A percentile compares a stretch with the other conserved stretches of the same genome.
Evolutionary conservation across 441 rosid genomes (phyloP).

Genomic region (Cnidoscolus chayamansa): DNA sequence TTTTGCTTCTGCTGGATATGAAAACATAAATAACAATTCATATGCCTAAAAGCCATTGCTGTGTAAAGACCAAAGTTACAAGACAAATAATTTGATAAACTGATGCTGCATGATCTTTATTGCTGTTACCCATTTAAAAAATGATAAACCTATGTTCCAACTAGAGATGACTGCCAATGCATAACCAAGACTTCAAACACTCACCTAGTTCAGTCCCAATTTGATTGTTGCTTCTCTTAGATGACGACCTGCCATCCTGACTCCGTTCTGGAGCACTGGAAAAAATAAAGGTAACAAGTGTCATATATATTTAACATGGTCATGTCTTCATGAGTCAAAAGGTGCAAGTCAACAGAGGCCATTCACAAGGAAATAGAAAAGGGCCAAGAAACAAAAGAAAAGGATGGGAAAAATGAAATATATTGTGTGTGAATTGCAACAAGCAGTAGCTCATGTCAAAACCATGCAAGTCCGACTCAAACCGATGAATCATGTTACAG

Average conservation of each 20-base stretch:
- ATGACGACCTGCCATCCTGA: conserved; percentile 49
- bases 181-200: conserved; percentile 12
- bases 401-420: not conserved
- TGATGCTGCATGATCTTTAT: not conserved
- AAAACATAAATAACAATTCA: not conserved
- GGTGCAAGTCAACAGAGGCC: not conserved
- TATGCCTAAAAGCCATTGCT: not conserved
- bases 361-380: not conserved
- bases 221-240: conserved; percentile 65
- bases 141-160: not conserved
- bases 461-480: not conserved
- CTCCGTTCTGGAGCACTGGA: conserved; percentile 64
- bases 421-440: not conserved
- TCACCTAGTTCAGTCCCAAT: conserved; percentile 56
- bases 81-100: not conserved
- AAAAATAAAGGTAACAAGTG: conserved; percentile 10
- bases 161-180: conserved; percentile 3
- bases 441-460: conserved; percentile 1
- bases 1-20: not conserved
- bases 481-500: not conserved
- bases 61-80: not conserved
- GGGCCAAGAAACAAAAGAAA: not conserved
- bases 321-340: not conserved
- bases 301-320: conserved; percentile 13
- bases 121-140: conserved; percentile 4